phyloP scores from a whole-genome alignment of 352 stramenopile species.

The Plasmopara viticola region DNA sequence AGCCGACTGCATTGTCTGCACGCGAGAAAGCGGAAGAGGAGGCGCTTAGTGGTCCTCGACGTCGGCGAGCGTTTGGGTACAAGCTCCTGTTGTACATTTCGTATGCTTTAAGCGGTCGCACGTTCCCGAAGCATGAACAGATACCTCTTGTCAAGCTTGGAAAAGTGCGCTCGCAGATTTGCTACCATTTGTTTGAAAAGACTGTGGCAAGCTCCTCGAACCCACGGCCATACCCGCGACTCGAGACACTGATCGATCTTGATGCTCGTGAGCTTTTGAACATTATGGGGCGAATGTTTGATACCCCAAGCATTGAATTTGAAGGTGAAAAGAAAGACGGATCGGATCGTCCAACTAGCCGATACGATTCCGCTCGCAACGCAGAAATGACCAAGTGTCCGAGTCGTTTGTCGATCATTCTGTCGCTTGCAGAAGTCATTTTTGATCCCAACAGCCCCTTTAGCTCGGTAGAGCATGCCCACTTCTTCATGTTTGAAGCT shows the following conservation, averaged over 20 bases:
- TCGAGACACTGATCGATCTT: constrained; percentile 70
- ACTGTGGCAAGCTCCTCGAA: constrained; percentile 26
- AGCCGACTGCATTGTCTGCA: constrained; percentile 22
- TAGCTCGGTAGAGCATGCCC: constrained; percentile 75
- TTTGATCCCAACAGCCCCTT: constrained; percentile 60
- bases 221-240: constrained; percentile 63
- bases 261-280: constrained; percentile 79
- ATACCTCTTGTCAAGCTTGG: constrained; percentile 60
- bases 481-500: constrained; percentile 89
- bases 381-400: constrained; percentile 69
- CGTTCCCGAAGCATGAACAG: constrained; percentile 82
- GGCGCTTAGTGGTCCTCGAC: constrained; percentile 44
- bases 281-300: constrained; percentile 73
- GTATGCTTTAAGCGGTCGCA: constrained; percentile 85
- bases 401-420: constrained; percentile 75
- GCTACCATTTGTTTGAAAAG: constrained; percentile 84
- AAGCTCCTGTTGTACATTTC: constrained; percentile 89
- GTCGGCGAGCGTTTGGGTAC: constrained; percentile 72
- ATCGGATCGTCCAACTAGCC: constrained; percentile 46
- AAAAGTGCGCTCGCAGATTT: constrained; percentile 71
- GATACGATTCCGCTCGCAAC: constrained; percentile 74
- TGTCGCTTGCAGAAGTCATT: constrained; percentile 77
- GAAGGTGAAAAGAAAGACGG: constrained; percentile 77
- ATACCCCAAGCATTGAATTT: constrained; percentile 80
- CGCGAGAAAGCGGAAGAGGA: constrained; percentile 35